These are phyloP conservation scores for Cladosporium sp. DNA, from an alignment of 2,329 filamentous ascomycete species.

Conservation along the genomic window DNA sequence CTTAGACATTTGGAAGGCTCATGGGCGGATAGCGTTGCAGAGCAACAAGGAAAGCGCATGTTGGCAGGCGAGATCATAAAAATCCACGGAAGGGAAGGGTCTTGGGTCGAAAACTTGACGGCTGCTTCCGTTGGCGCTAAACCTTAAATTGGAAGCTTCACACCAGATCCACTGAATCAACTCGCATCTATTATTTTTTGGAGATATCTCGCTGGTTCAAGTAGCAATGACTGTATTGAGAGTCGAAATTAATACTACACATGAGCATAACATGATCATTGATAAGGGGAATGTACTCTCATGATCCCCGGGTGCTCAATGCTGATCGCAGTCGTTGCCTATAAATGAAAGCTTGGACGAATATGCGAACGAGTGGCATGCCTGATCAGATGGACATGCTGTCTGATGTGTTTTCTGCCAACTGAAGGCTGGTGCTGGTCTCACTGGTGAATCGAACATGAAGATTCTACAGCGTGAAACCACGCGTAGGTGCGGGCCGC, in stretches of 20 bases:
- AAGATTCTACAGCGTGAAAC: background rate
- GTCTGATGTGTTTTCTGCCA: background rate
- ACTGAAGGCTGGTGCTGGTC: too few species aligned
- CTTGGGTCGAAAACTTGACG: background rate
- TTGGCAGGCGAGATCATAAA: background rate
- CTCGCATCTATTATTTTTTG: too few species aligned
- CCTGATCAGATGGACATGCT: background rate
- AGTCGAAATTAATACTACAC: background rate
- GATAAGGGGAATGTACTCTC: too few species aligned
- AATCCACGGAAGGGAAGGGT: slow-evolving; percentile 7
- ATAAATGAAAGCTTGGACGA: too few species aligned
- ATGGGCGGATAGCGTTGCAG: background rate
- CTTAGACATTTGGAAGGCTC: slow-evolving; percentile 7
- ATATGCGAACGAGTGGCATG: background rate
- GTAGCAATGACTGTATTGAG: background rate
- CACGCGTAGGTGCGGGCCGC: slow-evolving; percentile 8
- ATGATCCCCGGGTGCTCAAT: too few species aligned
- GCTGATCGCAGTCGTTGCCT: too few species aligned
- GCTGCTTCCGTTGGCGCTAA: background rate
- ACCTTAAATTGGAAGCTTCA: background rate
- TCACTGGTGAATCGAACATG: too few species aligned
- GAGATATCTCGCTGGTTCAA: background rate
- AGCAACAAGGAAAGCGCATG: background rate
- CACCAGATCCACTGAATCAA: too few species aligned
- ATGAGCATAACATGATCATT: too few species aligned